Percentiles rank a stretch among this genome's conserved stretches.
Conservation (phyloP, 768 basidiomycete species). For the Suillus lakei region DNA sequence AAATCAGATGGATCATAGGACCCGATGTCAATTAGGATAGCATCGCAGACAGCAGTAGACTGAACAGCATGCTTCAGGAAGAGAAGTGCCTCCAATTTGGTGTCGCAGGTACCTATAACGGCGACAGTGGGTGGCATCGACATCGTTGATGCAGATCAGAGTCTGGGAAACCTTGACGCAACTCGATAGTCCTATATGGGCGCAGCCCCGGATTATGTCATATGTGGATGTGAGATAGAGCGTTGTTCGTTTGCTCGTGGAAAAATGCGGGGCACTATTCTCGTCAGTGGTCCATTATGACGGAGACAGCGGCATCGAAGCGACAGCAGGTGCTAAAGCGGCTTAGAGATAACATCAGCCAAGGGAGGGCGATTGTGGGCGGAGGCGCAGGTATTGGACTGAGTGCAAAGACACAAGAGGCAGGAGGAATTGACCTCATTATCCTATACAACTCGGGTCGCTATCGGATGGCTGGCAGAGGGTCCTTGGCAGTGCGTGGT, state of each 20-base stretch:
- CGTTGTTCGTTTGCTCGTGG: neutral
- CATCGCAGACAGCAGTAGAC: slow-evolving; percentile 19
- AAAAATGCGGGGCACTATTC: neutral
- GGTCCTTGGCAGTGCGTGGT: slow-evolving; percentile 31
- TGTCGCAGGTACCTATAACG: slow-evolving; percentile 35
- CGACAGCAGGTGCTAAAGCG: slow-evolving; percentile 22
- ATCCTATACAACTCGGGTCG: slow-evolving; percentile 38
- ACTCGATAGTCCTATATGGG: no score
- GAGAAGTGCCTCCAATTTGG: slow-evolving; percentile 27
- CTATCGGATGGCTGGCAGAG: slow-evolving; percentile 35
- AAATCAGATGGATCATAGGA: slow-evolving; percentile 19
- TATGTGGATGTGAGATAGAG: slow-evolving; percentile 1
- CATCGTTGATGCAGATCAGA: slow-evolving; percentile 4
- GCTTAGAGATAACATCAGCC: slow-evolving; percentile 17
- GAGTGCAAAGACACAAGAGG: slow-evolving; percentile 32
- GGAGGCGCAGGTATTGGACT: slow-evolving; percentile 33
- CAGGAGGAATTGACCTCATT: slow-evolving; percentile 29
- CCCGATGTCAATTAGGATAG: slow-evolving; percentile 33
- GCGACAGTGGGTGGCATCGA: slow-evolving; percentile 20
- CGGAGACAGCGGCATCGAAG: slow-evolving; percentile 16
- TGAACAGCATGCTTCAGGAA: slow-evolving; percentile 25
- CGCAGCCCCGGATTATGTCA: slow-evolving; percentile 23
- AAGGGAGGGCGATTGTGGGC: slow-evolving; percentile 28
- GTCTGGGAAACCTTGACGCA: neutral
- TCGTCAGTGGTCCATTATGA: slow-evolving; percentile 4